Evolutionary conservation across 192 early-diverging fungal genomes (phyloP).

Genomic region (Coemansia reversa): DNA sequence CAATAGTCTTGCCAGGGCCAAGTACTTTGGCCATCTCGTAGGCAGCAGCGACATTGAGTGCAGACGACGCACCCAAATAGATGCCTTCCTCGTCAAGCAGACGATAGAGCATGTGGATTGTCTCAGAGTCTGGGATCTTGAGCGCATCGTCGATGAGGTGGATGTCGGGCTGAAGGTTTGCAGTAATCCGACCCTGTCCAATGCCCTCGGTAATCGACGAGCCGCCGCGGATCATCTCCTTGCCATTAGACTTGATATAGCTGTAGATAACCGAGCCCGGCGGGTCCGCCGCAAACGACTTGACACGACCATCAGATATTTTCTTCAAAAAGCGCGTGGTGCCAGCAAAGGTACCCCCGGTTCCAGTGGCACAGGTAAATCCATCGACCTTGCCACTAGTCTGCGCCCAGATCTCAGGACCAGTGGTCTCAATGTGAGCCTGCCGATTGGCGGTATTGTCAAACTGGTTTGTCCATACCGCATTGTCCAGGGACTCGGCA

Average conservation of each 20-base stretch:
- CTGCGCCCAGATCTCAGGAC: conserved; percentile 92
- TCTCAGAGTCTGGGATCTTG: conserved; percentile 74
- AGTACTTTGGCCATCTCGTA: conserved; percentile 84
- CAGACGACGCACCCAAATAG: conserved; percentile 88
- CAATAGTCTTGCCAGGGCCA: conserved; percentile 75
- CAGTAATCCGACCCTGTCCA: conserved; percentile 91
- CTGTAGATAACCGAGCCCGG: conserved; percentile 90
- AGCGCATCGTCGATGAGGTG: conserved; percentile 82
- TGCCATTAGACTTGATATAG: conserved; percentile 71
- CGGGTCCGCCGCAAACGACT: conserved; percentile 86
- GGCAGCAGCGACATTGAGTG: conserved; percentile 91
- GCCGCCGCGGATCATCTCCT: conserved; percentile 68
- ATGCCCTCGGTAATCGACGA: conserved; percentile 94
- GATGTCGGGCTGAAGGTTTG: conserved; percentile 80
- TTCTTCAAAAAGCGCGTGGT: conserved; percentile 81
- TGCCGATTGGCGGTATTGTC: conserved; percentile 89
- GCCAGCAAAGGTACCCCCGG: conserved; percentile 89
- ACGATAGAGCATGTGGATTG: conserved; percentile 84
- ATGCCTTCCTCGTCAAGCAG: conserved; percentile 93
- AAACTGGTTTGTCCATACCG: conserved; percentile 97
- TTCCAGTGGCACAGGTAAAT: conserved; percentile 91
- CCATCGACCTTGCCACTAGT: conserved; percentile 78
- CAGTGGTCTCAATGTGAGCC: conserved; percentile 94
- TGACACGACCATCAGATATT: conserved; percentile 62
- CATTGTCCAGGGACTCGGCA: conserved; percentile 77